Evolutionary conservation across 371 early-diverging fungal genomes (phyloP), one percentile per base, ranked within the genome.

Genomic region (Mucor plumbeus): DNA sequence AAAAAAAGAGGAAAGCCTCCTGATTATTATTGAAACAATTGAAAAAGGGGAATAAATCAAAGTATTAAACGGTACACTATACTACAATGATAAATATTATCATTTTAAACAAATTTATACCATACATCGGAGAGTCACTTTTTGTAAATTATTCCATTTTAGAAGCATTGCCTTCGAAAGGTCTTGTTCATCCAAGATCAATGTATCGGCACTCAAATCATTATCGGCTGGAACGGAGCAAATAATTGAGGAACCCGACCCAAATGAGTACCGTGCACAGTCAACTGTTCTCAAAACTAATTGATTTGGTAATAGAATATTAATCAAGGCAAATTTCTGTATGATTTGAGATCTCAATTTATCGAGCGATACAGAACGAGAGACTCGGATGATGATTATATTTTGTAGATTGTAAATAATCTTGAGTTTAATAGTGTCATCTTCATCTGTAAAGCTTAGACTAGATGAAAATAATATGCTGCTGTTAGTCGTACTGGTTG

Each of bases 331-430:
- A 44, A 69, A 69, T 9, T 64, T 64, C n/a, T 69, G 64, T 38
- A 59, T 53, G 10, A 69, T 59, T 47, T 39, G 56, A 21, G 36
- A 53, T 9, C 39, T 43, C 5, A 69, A 7, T 36, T 39, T 31
- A 5, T 64, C 55, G 21, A 64, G 55, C 3, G 47, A 36, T 13
- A 55, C 60, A 4, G 54, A 59, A 5, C 69, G 48, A 36, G 41
- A n/a, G 1, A 64, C 69, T 26, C 69, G 64, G 14, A 69, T 59
- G 19, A 69, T 35, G 14, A 69, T 38, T 14, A 69, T 69, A 26
- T 69, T 64, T 8, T 69, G 21, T 3, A 17, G 6, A 47, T 69
- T 47, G 34, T 69, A 69, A 7, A 69, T 39, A 14, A 69, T 60
- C 60, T 69, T 69, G 36, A 69, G 33, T 54, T 56, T 59, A 54